Conservation (phyloP, 768 basidiomycete genomes). For the Suillus decipiens region DNA sequence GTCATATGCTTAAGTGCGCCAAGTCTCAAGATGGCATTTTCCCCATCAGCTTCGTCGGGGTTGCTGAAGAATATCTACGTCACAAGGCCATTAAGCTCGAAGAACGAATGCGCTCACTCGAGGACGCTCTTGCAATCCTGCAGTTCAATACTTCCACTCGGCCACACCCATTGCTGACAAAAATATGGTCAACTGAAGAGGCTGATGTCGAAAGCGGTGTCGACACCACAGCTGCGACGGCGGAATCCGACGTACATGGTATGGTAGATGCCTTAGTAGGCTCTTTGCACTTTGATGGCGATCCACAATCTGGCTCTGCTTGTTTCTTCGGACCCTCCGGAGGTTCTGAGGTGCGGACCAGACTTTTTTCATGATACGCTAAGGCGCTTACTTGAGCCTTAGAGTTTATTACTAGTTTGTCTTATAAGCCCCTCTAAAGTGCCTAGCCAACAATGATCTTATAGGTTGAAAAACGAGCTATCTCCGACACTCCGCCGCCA, state of each 20-base stretch:
- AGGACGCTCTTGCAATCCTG: constrained; percentile 54
- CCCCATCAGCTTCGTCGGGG: constrained; percentile 47
- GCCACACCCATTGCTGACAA: constrained; percentile 45
- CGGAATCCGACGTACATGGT: constrained; percentile 20
- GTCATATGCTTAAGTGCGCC: background rate
- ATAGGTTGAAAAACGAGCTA: constrained; percentile 16
- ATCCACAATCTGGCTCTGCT: constrained; percentile 14
- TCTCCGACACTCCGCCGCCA: constrained; percentile 10
- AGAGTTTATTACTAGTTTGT: constrained; percentile 48
- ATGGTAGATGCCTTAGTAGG: constrained; percentile 43
- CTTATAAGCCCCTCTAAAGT: constrained; percentile 1
- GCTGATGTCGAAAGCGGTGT: constrained; percentile 31
- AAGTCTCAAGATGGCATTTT: background rate
- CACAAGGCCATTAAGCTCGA: constrained; percentile 47
- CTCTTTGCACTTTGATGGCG: constrained; percentile 46
- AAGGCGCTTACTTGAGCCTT: constrained; percentile 9
- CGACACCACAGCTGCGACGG: constrained; percentile 2
- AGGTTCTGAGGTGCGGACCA: constrained; percentile 46
- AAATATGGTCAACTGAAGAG: constrained; percentile 21
- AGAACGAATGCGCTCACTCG: constrained; percentile 52
- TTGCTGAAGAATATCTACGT: constrained; percentile 55
- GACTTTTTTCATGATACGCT: background rate
- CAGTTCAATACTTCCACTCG: constrained; percentile 40
- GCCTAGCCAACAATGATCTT: background rate
- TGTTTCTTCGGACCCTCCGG: constrained; percentile 51